Evolutionary conservation across 1,284 basidiomycete species (phyloP).

Genomic region (Blastosporella zonata): DNA sequence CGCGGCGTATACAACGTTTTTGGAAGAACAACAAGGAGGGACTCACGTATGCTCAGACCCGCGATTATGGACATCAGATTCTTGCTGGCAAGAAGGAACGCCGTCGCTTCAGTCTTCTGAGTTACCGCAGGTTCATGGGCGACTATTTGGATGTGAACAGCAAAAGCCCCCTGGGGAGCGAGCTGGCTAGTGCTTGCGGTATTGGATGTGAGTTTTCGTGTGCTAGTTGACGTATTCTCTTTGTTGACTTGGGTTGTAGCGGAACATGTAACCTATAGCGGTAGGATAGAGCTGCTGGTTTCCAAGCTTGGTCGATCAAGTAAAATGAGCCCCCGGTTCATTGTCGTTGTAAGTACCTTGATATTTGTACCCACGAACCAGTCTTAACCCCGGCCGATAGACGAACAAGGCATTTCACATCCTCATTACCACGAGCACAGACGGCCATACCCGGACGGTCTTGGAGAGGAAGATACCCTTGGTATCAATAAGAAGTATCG

Average conservation of each 20-base stretch:
- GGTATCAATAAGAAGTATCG: constrained; percentile 81
- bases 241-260: constrained; percentile 31
- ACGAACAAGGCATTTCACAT: constrained; percentile 91
- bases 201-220: constrained; percentile 61
- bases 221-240: background rate
- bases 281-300: constrained; percentile 82
- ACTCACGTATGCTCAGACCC: constrained; percentile 83
- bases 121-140: constrained; percentile 94
- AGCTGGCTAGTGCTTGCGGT: constrained; percentile 73
- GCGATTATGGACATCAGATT: constrained; percentile 94
- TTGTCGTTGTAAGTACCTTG: constrained; percentile 77
- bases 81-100: constrained; percentile 93
- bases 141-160: constrained; percentile 95
- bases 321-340: constrained; percentile 88
- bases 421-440: constrained; percentile 66
- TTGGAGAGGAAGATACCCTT: constrained; percentile 91
- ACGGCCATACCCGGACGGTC: constrained; percentile 56
- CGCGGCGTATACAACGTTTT: constrained; percentile 93
- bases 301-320: constrained; percentile 88
- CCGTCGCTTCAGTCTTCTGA: constrained; percentile 88
- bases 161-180: constrained; percentile 76
- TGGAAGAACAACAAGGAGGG: constrained; percentile 98
- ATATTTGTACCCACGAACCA: background rate
- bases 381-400: too few relatives aligned
- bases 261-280: constrained; percentile 86